Evolutionary conservation across 2,329 filamentous ascomycete genomes (phyloP), one percentile per base, ranked within the genome.

Genomic region (Graphiopsis chlorocephala): DNA sequence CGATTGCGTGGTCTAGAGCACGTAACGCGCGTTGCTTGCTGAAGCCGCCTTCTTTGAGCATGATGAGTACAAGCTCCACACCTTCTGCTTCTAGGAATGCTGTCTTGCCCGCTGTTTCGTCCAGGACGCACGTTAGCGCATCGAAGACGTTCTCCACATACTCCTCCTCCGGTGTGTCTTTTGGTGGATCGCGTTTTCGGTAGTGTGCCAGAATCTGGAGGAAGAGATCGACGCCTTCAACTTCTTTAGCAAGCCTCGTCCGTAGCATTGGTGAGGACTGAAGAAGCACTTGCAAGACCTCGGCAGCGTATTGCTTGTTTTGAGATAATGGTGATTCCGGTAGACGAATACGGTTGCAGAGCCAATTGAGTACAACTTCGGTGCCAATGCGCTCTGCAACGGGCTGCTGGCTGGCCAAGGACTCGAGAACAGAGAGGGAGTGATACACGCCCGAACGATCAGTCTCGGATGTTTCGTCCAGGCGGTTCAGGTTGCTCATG

Each of bases 71-170:
- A 6, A 99, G 85, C 75, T 99, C 95, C 12, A 97, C 85, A 42
- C 95, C 95, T 79, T 99, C 95, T 1, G 92, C 93, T 70, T 95
- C 91, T 35, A 97, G 75, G 67, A 98, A 95, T 65, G 91, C 92
- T 11, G 79, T 73, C 76, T 97, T 97, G 6, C 93, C 93, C 4
- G 84, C 78, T 0, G 83, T 76, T 65, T 92, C 90, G 71, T 96
- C 91, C 0, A 89, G 90, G 1, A 96, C 79, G 70, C 91, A 96
- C 0, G 91, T 91, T 20, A 98, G 76, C 1, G 89, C 87, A 73
- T 97, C 93, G 75, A 99, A 99, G 0, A 97, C 75, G 69, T 99
- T 97, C 77, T 96, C 92, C 74, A 96, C 91, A 75, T 91, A 97
- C 79, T 99, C 95, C 74, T 97, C 93, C 76, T 98, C 95, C 59